phyloP scores from a whole-genome alignment of 2,329 filamentous ascomycete species.

The Gyromitra esculenta region DNA sequence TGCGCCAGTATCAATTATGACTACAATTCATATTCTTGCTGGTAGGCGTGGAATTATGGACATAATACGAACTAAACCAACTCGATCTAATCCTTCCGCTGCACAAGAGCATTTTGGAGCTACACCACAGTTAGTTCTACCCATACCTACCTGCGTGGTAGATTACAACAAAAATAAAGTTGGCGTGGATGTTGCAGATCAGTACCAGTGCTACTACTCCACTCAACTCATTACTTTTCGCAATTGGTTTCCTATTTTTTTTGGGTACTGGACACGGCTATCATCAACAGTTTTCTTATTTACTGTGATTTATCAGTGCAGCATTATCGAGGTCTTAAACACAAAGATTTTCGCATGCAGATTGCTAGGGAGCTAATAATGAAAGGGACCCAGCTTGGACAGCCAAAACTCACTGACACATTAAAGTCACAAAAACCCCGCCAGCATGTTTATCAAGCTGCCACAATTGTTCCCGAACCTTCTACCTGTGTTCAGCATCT shows the following conservation, averaged over 20 bases:
- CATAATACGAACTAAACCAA: too few relatives aligned
- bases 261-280: neutral
- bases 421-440: neutral
- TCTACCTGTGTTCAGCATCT: neutral
- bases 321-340: neutral
- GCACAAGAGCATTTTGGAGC: neutral
- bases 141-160: conserved; percentile 17
- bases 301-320: neutral
- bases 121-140: neutral
- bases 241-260: conserved; percentile 27
- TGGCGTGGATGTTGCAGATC: conserved; percentile 29
- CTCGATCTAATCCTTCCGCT: neutral
- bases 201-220: conserved; percentile 36
- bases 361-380: conserved; percentile 18
- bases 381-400: neutral
- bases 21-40: neutral
- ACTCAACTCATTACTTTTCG: conserved; percentile 21
- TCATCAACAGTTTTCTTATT: conserved; percentile 27
- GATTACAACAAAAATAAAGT: conserved; percentile 40
- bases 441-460: too few relatives aligned
- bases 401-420: too few relatives aligned
- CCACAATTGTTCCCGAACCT: neutral
- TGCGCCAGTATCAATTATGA: conserved; percentile 6
- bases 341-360: conserved; percentile 29
- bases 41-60: too few relatives aligned